Conservation (phyloP, 2,329 filamentous ascomycete species). For the Fusarium nygamai region DNA sequence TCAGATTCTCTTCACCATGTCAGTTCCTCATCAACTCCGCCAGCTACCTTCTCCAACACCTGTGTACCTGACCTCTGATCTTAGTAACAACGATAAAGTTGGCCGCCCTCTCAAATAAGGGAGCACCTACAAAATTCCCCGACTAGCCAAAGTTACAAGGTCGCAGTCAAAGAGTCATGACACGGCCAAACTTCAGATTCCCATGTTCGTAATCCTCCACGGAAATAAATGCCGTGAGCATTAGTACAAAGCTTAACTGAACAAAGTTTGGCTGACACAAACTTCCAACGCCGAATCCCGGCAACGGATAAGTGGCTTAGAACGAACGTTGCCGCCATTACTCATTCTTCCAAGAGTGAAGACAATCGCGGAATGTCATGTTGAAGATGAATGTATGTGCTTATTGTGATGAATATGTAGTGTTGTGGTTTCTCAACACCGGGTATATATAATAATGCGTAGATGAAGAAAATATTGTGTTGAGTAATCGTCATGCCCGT, state of each 20-base stretch:
- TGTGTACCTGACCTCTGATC: accelerated
- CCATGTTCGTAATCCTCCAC: neutral
- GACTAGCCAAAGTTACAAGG: neutral
- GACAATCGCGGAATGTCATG: accelerated
- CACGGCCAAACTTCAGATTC: neutral
- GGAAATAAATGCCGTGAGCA: neutral
- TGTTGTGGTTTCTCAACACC: neutral
- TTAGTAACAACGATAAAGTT: neutral
- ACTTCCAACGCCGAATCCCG: neutral
- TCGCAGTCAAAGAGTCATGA: neutral
- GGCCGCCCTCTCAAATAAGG: neutral
- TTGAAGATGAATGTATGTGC: accelerated
- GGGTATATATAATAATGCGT: conserved; percentile 26
- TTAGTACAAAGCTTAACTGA: neutral
- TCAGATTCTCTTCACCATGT: neutral
- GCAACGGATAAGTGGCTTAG: neutral
- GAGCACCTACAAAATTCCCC: neutral
- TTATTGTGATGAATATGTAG: neutral
- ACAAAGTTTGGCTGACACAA: neutral
- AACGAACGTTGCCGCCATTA: neutral
- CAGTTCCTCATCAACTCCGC: no score
- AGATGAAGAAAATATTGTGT: neutral
- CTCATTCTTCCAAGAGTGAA: accelerated
- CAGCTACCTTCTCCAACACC: neutral
- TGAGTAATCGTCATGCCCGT: neutral